phyloP scores from a whole-genome alignment of 192 early-diverging fungal species.

The Podila epicladia region DNA sequence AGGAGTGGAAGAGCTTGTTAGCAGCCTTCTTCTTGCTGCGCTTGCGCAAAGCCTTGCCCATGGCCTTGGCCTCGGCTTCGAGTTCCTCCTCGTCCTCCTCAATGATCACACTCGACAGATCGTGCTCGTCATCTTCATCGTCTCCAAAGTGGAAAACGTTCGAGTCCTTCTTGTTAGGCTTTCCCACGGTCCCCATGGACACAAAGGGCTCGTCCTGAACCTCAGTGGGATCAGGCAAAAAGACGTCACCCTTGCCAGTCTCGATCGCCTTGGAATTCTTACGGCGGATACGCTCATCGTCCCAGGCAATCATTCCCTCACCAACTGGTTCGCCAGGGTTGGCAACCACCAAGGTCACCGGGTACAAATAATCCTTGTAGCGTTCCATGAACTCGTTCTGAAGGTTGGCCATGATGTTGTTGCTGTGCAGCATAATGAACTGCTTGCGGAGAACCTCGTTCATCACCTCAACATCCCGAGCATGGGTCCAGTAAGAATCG shows the following conservation, averaged over 20 bases:
- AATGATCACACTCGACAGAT: slow-evolving; percentile 30
- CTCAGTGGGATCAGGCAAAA: slow-evolving; percentile 15
- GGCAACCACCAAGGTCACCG: slow-evolving; percentile 51
- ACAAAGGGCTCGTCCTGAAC: slow-evolving; percentile 19
- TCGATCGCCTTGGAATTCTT: slow-evolving; percentile 18
- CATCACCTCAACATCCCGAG: slow-evolving; percentile 89
- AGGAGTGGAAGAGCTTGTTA: slow-evolving; percentile 53
- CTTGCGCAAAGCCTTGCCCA: slow-evolving; percentile 42
- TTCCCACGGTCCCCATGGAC: background rate
- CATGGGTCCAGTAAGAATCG: slow-evolving; percentile 99
- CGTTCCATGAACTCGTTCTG: slow-evolving; percentile 84
- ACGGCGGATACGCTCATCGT: slow-evolving; percentile 43
- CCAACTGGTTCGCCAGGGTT: slow-evolving; percentile 45
- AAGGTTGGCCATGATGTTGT: slow-evolving; percentile 87
- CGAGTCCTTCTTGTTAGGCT: slow-evolving; percentile 12
- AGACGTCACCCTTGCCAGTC: slow-evolving; percentile 5
- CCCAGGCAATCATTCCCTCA: slow-evolving; percentile 43
- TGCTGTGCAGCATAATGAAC: slow-evolving; percentile 87
- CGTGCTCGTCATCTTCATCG: slow-evolving; percentile 46
- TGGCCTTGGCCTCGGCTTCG: slow-evolving; percentile 52
- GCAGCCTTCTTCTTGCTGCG: slow-evolving; percentile 15
- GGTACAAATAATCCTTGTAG: slow-evolving; percentile 77
- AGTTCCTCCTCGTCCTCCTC: slow-evolving; percentile 60
- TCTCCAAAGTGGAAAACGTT: slow-evolving; percentile 42
- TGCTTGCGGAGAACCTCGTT: slow-evolving; percentile 85